Evolutionary conservation across 2,329 filamentous ascomycete species (phyloP).

Genomic region (Ascochyta fabae): DNA sequence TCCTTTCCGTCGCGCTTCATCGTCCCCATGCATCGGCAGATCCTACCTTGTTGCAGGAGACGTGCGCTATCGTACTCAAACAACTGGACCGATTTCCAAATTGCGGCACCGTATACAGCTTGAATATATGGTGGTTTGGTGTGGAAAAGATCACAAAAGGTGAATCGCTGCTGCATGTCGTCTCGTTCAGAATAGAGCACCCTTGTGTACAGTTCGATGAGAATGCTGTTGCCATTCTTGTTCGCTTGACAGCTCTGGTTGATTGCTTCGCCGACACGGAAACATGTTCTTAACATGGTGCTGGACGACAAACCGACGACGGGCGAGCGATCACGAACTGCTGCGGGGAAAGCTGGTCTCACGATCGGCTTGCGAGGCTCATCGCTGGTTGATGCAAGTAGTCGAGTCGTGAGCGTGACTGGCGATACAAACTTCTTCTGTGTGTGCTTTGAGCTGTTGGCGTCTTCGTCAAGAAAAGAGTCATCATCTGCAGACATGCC

Average conservation of each 20-base stretch:
- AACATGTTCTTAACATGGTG: slow-evolving; percentile 64
- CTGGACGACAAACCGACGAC: slow-evolving; percentile 60
- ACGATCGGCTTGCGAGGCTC: slow-evolving; percentile 53
- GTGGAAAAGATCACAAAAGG: slow-evolving; percentile 69
- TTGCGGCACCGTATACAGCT: slow-evolving; percentile 49
- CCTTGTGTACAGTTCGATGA: slow-evolving; percentile 69
- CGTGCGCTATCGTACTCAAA: slow-evolving; percentile 56
- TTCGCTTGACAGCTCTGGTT: slow-evolving; percentile 56
- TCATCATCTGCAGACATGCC: background rate
- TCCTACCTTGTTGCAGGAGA: slow-evolving; percentile 51
- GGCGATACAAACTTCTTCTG: slow-evolving; percentile 32
- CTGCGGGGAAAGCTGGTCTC: slow-evolving; percentile 59
- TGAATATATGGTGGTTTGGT: slow-evolving; percentile 62
- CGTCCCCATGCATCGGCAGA: slow-evolving; percentile 58
- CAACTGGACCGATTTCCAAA: slow-evolving; percentile 55
- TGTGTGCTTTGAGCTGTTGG: background rate
- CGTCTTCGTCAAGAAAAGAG: background rate
- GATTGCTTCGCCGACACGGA: slow-evolving; percentile 67
- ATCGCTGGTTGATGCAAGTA: slow-evolving; percentile 17
- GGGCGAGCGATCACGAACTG: slow-evolving; percentile 59
- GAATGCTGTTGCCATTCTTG: slow-evolving; percentile 56
- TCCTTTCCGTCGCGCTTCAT: slow-evolving; percentile 54
- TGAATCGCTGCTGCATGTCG: slow-evolving; percentile 64
- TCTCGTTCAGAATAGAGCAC: slow-evolving; percentile 66
- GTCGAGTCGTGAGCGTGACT: slow-evolving; percentile 27